Conservation (phyloP, 1,284 basidiomycete genomes). For the Neolentinus lepideus region DNA sequence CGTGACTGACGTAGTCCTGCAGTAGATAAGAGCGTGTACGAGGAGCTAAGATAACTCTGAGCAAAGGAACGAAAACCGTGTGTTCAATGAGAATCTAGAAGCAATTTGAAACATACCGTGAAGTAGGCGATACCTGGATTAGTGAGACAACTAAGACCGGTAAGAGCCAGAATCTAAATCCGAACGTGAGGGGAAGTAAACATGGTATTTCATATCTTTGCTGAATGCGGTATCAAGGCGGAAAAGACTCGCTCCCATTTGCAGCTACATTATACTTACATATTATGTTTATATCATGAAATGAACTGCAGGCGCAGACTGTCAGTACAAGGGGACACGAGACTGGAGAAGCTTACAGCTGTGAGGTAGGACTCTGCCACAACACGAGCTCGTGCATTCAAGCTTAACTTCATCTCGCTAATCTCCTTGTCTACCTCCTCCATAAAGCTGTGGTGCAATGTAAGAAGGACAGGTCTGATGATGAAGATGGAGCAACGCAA, state of each 20-base stretch:
- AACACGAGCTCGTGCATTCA: constrained; percentile 95
- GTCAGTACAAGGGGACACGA: background rate
- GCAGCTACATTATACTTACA: background rate
- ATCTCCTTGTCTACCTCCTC: constrained; percentile 95
- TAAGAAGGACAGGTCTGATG: background rate
- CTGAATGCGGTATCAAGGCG: background rate
- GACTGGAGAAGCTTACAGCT: constrained; percentile 41
- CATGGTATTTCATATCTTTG: too few relatives aligned
- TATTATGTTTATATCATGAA: background rate
- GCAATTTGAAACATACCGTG: too few relatives aligned
- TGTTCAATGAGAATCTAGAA: too few relatives aligned
- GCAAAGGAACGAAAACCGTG: too few relatives aligned
- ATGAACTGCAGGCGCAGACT: background rate
- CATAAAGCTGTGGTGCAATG: constrained; percentile 69
- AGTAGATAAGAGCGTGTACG: background rate
- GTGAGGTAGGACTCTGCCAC: constrained; percentile 89
- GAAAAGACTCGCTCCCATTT: background rate
- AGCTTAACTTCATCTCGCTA: constrained; percentile 83
- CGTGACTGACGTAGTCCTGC: background rate
- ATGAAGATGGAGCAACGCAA: constrained; percentile 25
- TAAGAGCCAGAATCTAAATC: too few relatives aligned
- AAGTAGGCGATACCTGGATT: too few relatives aligned
- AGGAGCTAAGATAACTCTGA: background rate
- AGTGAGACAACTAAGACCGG: too few relatives aligned
- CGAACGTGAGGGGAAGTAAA: too few relatives aligned